Conservation (phyloP, 208 protist genomes). For the Porcisia deanei region DNA sequence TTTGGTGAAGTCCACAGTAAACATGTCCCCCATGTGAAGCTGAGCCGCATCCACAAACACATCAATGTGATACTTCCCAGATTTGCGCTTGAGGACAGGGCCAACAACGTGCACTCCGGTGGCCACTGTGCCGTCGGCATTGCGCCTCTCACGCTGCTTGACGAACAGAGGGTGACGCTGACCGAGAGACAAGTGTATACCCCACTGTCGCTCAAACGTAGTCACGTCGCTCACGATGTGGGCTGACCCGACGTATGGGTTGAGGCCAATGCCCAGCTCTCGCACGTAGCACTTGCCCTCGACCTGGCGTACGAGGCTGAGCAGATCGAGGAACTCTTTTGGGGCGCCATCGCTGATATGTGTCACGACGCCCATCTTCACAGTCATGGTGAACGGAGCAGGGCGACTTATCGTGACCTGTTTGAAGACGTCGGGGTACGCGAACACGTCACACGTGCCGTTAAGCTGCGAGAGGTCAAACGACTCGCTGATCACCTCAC, state of each 20-base stretch:
- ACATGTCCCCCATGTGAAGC: constrained; percentile 58
- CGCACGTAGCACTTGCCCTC: constrained; percentile 87
- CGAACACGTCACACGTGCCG: constrained; percentile 80
- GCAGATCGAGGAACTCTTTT: constrained; percentile 74
- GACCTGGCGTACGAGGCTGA: constrained; percentile 76
- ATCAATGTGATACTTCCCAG: constrained; percentile 91
- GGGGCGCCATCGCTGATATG: constrained; percentile 62
- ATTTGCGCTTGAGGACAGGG: constrained; percentile 82
- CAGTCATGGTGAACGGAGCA: constrained; percentile 68
- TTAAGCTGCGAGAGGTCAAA: constrained; percentile 82
- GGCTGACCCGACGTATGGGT: constrained; percentile 75
- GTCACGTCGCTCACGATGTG: constrained; percentile 89
- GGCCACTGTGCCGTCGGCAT: constrained; percentile 61
- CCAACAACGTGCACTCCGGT: constrained; percentile 53
- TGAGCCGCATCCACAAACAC: constrained; percentile 77
- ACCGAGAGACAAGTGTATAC: constrained; percentile 87
- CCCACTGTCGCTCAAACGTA: constrained; percentile 91
- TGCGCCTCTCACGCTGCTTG: constrained; percentile 73
- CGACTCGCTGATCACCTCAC: constrained; percentile 90
- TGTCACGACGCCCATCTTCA: constrained; percentile 70
- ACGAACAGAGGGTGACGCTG: constrained; percentile 90
- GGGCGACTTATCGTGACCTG: constrained; percentile 68
- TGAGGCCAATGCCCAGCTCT: constrained; percentile 90
- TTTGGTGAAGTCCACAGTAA: constrained; percentile 76
- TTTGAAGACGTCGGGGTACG: constrained; percentile 81